Conservation (phyloP, 169 alveolate genomes). For the Babesia ovis region DNA sequence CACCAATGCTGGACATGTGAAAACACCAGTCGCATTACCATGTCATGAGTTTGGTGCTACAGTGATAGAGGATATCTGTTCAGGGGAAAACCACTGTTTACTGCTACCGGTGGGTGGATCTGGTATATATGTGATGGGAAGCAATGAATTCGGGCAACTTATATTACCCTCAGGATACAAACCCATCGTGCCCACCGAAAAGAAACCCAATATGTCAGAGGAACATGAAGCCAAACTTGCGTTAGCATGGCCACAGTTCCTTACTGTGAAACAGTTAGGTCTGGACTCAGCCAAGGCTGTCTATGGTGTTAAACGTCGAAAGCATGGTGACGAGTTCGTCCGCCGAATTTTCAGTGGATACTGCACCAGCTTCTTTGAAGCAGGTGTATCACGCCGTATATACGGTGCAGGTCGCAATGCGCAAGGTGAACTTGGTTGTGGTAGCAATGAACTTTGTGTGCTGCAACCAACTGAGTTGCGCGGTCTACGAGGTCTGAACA, state of each 20-base stretch:
- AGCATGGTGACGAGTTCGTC: constrained; percentile 56
- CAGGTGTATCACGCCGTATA: constrained; percentile 59
- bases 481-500: constrained; percentile 63
- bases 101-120: constrained; percentile 57
- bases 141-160: constrained; percentile 78
- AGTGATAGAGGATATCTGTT: constrained; percentile 61
- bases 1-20: constrained; percentile 18
- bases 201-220: constrained; percentile 15
- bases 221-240: constrained; percentile 26
- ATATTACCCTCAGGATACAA: constrained; percentile 33
- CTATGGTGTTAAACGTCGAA: constrained; percentile 36
- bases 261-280: constrained; percentile 22
- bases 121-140: constrained; percentile 72
- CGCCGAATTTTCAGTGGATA: constrained; percentile 76
- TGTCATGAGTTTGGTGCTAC: constrained; percentile 9
- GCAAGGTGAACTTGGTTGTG: constrained; percentile 80
- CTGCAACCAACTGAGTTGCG: constrained; percentile 59
- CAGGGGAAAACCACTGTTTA: constrained; percentile 78
- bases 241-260: constrained; percentile 63
- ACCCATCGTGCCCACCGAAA: constrained; percentile 41
- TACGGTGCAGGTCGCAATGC: constrained; percentile 86
- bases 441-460: constrained; percentile 59
- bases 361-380: constrained; percentile 79
- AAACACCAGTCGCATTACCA: constrained; percentile 38
- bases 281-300: not conserved